Evolutionary conservation across 441 rosid genomes (phyloP).

Genomic region (Gossypium davidsonii): DNA sequence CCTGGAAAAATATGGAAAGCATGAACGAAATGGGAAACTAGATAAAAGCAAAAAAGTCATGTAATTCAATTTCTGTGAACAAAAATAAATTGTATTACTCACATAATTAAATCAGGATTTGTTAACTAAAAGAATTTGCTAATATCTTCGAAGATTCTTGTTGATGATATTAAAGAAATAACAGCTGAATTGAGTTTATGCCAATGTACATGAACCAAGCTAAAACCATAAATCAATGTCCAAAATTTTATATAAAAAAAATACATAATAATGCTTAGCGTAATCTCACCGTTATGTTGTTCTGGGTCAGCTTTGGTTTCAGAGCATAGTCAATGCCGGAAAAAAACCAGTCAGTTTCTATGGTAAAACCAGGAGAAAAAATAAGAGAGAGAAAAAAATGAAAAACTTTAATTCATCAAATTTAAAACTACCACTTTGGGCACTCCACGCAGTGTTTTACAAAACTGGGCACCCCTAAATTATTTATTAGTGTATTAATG

Average conservation of each 20-base stretch:
- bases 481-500: not conserved
- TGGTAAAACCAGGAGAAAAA: slow-evolving; percentile 11
- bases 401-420: not conserved
- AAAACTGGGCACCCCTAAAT: slow-evolving; percentile 4
- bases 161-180: slow-evolving; percentile 14
- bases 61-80: slow-evolving; percentile 4
- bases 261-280: slow-evolving; percentile 6
- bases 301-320: slow-evolving; percentile 25
- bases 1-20: slow-evolving; percentile 15
- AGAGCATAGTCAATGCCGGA: slow-evolving; percentile 52
- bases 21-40: slow-evolving; percentile 16
- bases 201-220: slow-evolving; percentile 19
- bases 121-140: slow-evolving; percentile 10
- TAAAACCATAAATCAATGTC: slow-evolving; percentile 12
- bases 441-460: slow-evolving; percentile 5
- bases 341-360: slow-evolving; percentile 32
- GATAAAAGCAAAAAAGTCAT: slow-evolving; percentile 5
- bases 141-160: slow-evolving; percentile 23
- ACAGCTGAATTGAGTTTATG: slow-evolving; percentile 10
- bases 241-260: slow-evolving; percentile 8
- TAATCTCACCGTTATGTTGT: slow-evolving; percentile 45
- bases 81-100: slow-evolving; percentile 26
- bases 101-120: slow-evolving; percentile 22
- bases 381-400: not conserved
- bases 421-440: slow-evolving; percentile 4